A percentile compares a stretch with the other conserved stretches of the same genome.
Conservation (phyloP, 345 rosid species). For the rapeseed (Brassica napus) region Da-Ae NC_063448.1:51217501-51218000, state of each 20-base stretch:
- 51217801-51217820: slow-evolving; percentile 83
- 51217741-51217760: slow-evolving; percentile 87
- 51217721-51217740: slow-evolving; percentile 84
- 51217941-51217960: slow-evolving; percentile 16
- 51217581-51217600: too few relatives aligned
- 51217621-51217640: too few relatives aligned
- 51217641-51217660: too few relatives aligned
- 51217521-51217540: too few relatives aligned
- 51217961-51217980: slow-evolving; percentile 90
- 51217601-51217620: too few relatives aligned
- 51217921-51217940: background rate
- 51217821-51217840: slow-evolving; percentile 90
- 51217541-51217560: too few relatives aligned
- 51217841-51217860: slow-evolving; percentile 72
- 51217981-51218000: slow-evolving; percentile 99
- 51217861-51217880: slow-evolving; percentile 90
- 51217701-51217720: background rate
- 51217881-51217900: slow-evolving; percentile 69
- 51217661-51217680: too few relatives aligned
- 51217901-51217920: slow-evolving; percentile 10
- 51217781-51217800: slow-evolving; percentile 83
- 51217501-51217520: too few relatives aligned
- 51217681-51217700: background rate
- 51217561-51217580: too few relatives aligned
- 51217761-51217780: slow-evolving; percentile 66